Evolutionary conservation across 306 rosid genomes (phyloP).

Genomic region (Fragaria vesca): DNA sequence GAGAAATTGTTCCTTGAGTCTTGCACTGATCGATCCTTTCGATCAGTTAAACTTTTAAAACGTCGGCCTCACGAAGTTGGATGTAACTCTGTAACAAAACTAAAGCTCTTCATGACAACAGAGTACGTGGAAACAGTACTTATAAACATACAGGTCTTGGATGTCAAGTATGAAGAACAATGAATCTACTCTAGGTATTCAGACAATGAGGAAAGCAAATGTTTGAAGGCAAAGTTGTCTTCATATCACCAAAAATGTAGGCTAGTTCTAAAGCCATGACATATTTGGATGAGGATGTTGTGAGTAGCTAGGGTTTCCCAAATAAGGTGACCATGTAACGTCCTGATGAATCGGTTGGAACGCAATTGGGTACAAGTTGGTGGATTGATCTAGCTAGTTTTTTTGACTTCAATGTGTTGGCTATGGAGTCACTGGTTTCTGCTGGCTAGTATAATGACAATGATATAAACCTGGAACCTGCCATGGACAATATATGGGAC

Average conservation of each 20-base stretch:
- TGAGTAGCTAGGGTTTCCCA: not conserved
- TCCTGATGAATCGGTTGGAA: not conserved
- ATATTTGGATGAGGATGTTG: not conserved
- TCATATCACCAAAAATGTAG: not conserved
- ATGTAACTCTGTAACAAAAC: not conserved
- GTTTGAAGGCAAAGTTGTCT: not conserved
- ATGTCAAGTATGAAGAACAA: not conserved
- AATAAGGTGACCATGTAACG: not conserved
- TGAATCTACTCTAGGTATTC: not conserved
- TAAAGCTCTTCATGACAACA: not conserved
- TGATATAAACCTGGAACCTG: not conserved
- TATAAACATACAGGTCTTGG: not conserved
- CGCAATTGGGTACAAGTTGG: conserved; percentile 2
- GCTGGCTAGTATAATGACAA: not conserved
- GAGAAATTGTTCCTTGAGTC: not conserved
- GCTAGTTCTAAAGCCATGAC: not conserved
- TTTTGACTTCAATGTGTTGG: not conserved
- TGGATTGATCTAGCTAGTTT: not conserved
- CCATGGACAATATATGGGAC: not conserved
- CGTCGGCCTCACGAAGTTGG: not conserved
- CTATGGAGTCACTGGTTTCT: not conserved
- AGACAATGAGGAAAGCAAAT: not conserved
- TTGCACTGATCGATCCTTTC: not conserved
- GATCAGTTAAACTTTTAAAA: not conserved
- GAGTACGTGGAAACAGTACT: not conserved